Evolutionary conservation across 371 early-diverging fungal species (phyloP), one percentile per base, ranked within the genome.

Genomic region (Mortierella sp.): DNA sequence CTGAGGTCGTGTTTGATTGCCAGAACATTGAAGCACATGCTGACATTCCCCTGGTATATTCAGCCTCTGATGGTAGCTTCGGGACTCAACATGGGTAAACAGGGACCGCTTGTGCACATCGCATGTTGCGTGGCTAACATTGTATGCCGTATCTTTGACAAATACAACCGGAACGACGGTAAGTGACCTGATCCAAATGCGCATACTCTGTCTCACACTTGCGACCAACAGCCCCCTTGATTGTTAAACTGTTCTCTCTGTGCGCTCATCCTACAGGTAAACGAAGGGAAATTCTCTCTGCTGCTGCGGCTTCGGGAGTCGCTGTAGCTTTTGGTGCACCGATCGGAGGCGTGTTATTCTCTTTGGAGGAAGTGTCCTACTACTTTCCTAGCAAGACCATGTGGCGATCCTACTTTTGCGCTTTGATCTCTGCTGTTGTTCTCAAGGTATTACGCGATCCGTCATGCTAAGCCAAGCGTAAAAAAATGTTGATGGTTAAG

Each of bases 271-370:
- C n/a, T n/a, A n/a, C n/a, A 85, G 93, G 92, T 8, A 93, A 92
- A 66, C 92, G 92, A 69, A 87, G 97, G 48, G 96, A 97, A 76
- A 94, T 97, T 23, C 80, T 97, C 34, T 94, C 95, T 6, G 97
- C 97, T 3, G 91, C 97, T 0, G 87, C 93, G 31, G 97, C 98
- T 0, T 97, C 99, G 0, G 99, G 99, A 42, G 94, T 97, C 14
- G 91, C 95, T 17, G 95, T 95, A 27, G 94, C 93, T 24, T 99
- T 99, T 82, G 99, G 97, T 9, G 93, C 97, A 0, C 99, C 99
- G 0, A 93, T 96, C 49, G 97, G 98, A 21, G 99, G 99, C 19
- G 97, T 99, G 5, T 73, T 99, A 26, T 97, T 97, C 80, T 91
- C 94, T n/a, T 84, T 98, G 14, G 99, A 99, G 80, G 98, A 98